These are phyloP conservation scores for Monilinia laxa DNA, from an alignment of 2,329 filamentous ascomycete species.

Conservation along the genomic window DNA sequence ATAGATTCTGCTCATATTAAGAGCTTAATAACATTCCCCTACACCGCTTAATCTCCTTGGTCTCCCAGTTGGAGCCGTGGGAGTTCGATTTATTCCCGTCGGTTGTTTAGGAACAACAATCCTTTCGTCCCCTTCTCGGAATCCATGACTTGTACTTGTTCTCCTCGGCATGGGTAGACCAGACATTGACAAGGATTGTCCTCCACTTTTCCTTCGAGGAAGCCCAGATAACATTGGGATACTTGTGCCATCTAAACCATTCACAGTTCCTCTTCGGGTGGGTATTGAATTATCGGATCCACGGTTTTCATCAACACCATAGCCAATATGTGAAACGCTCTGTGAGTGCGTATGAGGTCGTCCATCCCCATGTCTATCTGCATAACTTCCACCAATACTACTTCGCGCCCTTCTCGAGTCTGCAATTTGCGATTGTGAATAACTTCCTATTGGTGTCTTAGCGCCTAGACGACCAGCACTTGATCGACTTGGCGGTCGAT, in stretches of 20 bases:
- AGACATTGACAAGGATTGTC: slow-evolving; percentile 37
- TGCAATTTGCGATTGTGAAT: slow-evolving; percentile 37
- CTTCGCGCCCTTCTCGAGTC: slow-evolving; percentile 39
- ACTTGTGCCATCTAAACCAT: slow-evolving; percentile 44
- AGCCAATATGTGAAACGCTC: slow-evolving; percentile 38
- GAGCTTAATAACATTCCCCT: slow-evolving; percentile 55
- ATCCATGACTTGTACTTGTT: slow-evolving; percentile 35
- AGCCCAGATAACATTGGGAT: slow-evolving; percentile 49
- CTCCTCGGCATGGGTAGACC: slow-evolving; percentile 28
- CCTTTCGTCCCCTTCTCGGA: slow-evolving; percentile 33
- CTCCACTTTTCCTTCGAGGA: slow-evolving; percentile 53
- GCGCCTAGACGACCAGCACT: slow-evolving; percentile 37
- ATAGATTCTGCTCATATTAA: not conserved
- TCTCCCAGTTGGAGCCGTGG: slow-evolving; percentile 26
- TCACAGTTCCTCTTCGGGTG: slow-evolving; percentile 44
- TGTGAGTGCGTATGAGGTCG: slow-evolving; percentile 39
- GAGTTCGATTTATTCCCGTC: slow-evolving; percentile 1
- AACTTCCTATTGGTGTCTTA: slow-evolving; percentile 41
- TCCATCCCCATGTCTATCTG: slow-evolving; percentile 30
- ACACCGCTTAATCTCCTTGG: slow-evolving; percentile 52
- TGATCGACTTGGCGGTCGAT: slow-evolving; percentile 35
- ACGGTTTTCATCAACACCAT: slow-evolving; percentile 35
- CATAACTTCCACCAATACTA: slow-evolving; percentile 38
- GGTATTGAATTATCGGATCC: slow-evolving; percentile 42
- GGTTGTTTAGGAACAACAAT: slow-evolving; percentile 32